Conservation (phyloP, 164 flowering plant species). For the Nelumbo lutea region DNA sequence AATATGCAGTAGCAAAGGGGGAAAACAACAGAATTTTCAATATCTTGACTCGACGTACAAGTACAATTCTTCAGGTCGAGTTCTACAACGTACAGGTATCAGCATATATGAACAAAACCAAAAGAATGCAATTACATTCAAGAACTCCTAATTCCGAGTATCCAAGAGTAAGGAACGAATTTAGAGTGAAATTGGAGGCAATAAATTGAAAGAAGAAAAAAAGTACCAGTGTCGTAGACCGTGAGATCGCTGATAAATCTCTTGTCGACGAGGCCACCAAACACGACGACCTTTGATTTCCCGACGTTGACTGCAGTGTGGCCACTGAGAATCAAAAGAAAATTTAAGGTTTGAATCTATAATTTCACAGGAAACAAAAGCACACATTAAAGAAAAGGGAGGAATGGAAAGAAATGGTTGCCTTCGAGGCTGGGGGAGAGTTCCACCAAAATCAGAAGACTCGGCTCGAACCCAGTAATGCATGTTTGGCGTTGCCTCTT, state of each 20-base stretch:
- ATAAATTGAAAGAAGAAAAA: background rate
- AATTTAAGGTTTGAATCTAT: background rate
- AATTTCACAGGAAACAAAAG: constrained; percentile 1
- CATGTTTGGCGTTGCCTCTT: constrained; percentile 26
- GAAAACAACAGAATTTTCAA: too few relatives aligned
- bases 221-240: constrained; percentile 78
- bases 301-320: constrained; percentile 84
- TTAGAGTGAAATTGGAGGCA: background rate
- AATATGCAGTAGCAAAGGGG: too few relatives aligned
- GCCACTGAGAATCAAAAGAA: constrained; percentile 48
- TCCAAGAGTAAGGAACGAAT: too few relatives aligned
- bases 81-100: too few relatives aligned
- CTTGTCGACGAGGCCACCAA: constrained; percentile 90
- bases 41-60: too few relatives aligned
- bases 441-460: constrained; percentile 74
- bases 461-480: constrained; percentile 90
- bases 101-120: too few relatives aligned
- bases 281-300: constrained; percentile 75
- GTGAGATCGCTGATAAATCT: constrained; percentile 61
- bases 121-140: too few relatives aligned
- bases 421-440: constrained; percentile 86
- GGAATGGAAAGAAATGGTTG: background rate
- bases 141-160: too few relatives aligned
- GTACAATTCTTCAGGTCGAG: too few relatives aligned
- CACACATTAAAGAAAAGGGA: background rate